Evolutionary conservation across 768 basidiomycete species (phyloP), one percentile per base, ranked within the genome.

Genomic region (Melanogaster broomeanus): DNA sequence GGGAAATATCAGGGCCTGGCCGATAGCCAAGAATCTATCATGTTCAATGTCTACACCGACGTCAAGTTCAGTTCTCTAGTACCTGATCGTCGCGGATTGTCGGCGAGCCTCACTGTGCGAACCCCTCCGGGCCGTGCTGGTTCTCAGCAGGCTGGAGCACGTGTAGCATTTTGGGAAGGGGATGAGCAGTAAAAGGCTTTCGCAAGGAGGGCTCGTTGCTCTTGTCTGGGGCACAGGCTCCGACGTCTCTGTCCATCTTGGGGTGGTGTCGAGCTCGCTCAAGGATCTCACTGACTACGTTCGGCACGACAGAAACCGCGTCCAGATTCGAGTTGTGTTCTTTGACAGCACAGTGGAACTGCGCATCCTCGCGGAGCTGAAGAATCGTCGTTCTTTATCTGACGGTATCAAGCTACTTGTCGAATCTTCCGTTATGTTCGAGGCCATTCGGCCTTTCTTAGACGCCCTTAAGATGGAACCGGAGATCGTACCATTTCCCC

Each of bases 391-490:
- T 18, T 61, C 62, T 39, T 59, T 64, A 13, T 52, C 42, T 2
- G 46, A 64, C 19, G 56, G 31, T 27, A 44, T 39, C 64, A 71
- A 56, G 43, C 45, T 85, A 3, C 68, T 88, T 21, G 67, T 88
- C 13, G 87, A 89, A 52, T 75, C 80, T 0, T 76, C 80, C 0
- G 78, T 88, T 50, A 78, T 89, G 79, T 87, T 78, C 52, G 87
- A 87, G 52, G 73, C 83, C 0, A 77, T 85, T 30, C 73, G 84
- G 7, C 88, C 88, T 0, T 89, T 89, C 70, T 72, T 90, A 13
- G 76, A 85, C 51, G 76, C 80, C 0, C 72, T 90, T 4, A 74
- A 80, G 53, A 67, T 71, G 2, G 85, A 83, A 48, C 84, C 88
- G 0, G 77, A 79, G 42, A 63, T 68, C 2, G 52, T 89, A 7